These are phyloP conservation scores for Chlorella sorokiniana DNA, from an alignment of 139 green algal species.

Conservation along the genomic window DNA sequence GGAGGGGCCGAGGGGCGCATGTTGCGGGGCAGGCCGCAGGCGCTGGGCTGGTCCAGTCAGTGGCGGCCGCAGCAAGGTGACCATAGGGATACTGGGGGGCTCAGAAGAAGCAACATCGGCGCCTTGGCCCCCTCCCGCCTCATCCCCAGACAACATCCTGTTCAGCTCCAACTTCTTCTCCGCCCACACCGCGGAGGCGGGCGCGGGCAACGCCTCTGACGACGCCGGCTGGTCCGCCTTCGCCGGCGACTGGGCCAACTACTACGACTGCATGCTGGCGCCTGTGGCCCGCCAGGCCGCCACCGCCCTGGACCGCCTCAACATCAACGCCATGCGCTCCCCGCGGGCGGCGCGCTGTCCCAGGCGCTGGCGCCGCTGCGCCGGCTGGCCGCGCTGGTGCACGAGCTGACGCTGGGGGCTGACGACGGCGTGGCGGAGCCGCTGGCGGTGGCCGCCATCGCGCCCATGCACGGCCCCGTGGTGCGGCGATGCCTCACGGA, in stretches of 20 bases:
- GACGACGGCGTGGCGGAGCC: slow-evolving; percentile 32
- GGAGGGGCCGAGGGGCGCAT: neutral
- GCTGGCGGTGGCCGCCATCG: slow-evolving; percentile 41
- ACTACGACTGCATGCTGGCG: slow-evolving; percentile 96
- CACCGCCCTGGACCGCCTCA: slow-evolving; percentile 77
- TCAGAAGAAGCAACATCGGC: too few relatives aligned
- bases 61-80: too few relatives aligned
- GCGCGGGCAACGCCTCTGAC: slow-evolving; percentile 49
- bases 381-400: slow-evolving; percentile 15
- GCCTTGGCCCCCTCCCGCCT: neutral
- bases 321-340: slow-evolving; percentile 47
- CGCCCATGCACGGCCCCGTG: slow-evolving; percentile 88
- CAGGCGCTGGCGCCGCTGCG: slow-evolving; percentile 1
- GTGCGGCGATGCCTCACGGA: slow-evolving; percentile 66
- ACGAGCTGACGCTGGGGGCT: slow-evolving; percentile 33
- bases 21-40: neutral
- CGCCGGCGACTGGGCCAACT: slow-evolving; percentile 86
- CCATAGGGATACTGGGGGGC: too few relatives aligned
- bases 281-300: slow-evolving; percentile 71
- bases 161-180: slow-evolving; percentile 91
- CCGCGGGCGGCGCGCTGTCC: neutral
- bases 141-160: slow-evolving; percentile 45
- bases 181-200: slow-evolving; percentile 67
- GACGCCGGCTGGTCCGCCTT: slow-evolving; percentile 84
- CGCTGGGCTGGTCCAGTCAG: too few relatives aligned